phyloP scores from a whole-genome alignment of 352 stramenopile genomes.

The Globisporangium echinulatum region DNA sequence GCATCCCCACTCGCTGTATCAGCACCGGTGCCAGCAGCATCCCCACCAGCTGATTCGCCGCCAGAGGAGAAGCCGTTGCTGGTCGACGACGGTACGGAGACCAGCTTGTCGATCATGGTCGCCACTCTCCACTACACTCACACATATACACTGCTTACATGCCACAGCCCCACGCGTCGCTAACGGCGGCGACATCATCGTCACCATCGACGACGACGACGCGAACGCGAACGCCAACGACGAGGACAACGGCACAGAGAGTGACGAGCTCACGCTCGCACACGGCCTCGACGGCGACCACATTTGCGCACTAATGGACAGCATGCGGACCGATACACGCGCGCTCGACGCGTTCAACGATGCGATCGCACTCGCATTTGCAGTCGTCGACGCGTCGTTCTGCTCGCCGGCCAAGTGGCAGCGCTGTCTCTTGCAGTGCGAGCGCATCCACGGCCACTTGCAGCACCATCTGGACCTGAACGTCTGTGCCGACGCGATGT shows the following conservation, averaged over 20 bases:
- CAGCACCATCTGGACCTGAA: conserved; percentile 55
- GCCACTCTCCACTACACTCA: too few species aligned
- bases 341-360: conserved; percentile 30
- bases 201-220: not conserved
- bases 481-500: conserved; percentile 49
- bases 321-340: conserved; percentile 5
- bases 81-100: too few species aligned
- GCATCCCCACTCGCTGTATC: too few species aligned
- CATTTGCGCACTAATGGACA: conserved; percentile 8
- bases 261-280: not conserved
- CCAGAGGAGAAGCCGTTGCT: too few species aligned
- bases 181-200: not conserved
- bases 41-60: too few species aligned
- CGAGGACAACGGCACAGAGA: not conserved
- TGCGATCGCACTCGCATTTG: conserved; percentile 34
- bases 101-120: too few species aligned
- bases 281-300: conserved; percentile 1
- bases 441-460: conserved; percentile 46
- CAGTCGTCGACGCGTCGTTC: conserved; percentile 60
- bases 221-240: not conserved
- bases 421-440: conserved; percentile 45
- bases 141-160: too few species aligned
- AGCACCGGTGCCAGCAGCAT: not conserved
- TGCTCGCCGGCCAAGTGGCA: conserved; percentile 40
- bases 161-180: too few species aligned